A percentile compares a stretch with the other conserved stretches of the same genome.
Evolutionary conservation across 2,329 filamentous ascomycete genomes (phyloP).

Genomic region (Penicillium sp.): DNA sequence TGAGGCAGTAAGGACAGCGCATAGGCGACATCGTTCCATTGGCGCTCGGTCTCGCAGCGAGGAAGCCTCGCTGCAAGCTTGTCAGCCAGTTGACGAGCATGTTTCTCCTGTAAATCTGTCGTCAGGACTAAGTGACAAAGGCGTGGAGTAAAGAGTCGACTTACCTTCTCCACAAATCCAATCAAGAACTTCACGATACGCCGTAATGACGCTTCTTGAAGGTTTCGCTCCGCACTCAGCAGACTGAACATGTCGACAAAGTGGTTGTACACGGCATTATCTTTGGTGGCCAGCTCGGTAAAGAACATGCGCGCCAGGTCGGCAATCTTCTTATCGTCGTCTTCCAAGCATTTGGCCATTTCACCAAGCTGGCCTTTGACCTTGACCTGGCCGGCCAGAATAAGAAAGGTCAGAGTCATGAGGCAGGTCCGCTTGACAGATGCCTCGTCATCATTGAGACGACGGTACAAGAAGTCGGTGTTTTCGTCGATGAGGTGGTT

Average conservation of each 20-base stretch:
- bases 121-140: neutral
- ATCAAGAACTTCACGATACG: slow-evolving; percentile 89
- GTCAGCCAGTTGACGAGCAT: slow-evolving; percentile 87
- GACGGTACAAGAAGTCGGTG: slow-evolving; percentile 93
- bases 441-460: slow-evolving; percentile 81
- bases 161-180: slow-evolving; percentile 95
- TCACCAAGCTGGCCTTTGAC: slow-evolving; percentile 97
- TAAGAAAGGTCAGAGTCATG: slow-evolving; percentile 97
- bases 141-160: slow-evolving; percentile 18
- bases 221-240: slow-evolving; percentile 72
- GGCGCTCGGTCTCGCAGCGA: slow-evolving; percentile 85
- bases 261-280: slow-evolving; percentile 98
- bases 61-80: slow-evolving; percentile 85
- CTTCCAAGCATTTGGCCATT: slow-evolving; percentile 98
- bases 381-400: slow-evolving; percentile 96
- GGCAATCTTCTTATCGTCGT: slow-evolving; percentile 89
- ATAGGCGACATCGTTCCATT: slow-evolving; percentile 97
- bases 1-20: slow-evolving; percentile 85
- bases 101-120: slow-evolving; percentile 70
- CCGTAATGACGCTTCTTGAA: slow-evolving; percentile 82
- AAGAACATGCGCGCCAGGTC: slow-evolving; percentile 98
- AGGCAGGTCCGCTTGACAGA: slow-evolving; percentile 96
- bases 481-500: slow-evolving; percentile 99
- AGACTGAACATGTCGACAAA: slow-evolving; percentile 99
- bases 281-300: slow-evolving; percentile 92